Evolutionary conservation across 2,329 filamentous ascomycete species (phyloP), one percentile per base, ranked within the genome.

Genomic region (Cryphonectria nitschkei): DNA sequence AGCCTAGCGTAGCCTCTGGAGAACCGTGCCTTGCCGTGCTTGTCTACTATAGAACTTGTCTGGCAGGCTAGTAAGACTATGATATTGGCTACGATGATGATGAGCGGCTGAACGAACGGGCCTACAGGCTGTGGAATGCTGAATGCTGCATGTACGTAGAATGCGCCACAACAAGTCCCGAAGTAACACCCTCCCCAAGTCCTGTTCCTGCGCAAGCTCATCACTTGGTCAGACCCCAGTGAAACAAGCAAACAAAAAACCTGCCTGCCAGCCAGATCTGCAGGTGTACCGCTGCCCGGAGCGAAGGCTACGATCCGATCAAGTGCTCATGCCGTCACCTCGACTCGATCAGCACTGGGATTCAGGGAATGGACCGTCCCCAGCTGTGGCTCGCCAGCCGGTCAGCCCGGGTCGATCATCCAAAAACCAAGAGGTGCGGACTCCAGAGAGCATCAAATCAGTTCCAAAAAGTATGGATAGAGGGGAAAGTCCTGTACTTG

Each of bases 291-390:
- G 26, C 29, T 26, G 4, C 54, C 54, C 54, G 54, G 54, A 32
- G 54, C 54, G 14, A 58, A 58, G 26, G 54, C 54, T 58, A 32
- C 54, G 54, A 58, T 34, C 54, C 54, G 54, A 58, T 58, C 54
- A 26, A 58, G 26, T 32, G 29, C 54, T 58, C 13, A 58, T 58
- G 54, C 54, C 54, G 54, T 32, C 52, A 29, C 29, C 26, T 32
- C 54, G 54, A 58, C 54, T 32, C 54, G 54, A 58, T 58, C 54
- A 11, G 54, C 54, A 58, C 54, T 58, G 14, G 29, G 29, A 19
- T 58, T 34, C 19, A 3, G 54, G 54, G 29, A 58, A 58, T 32
- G 54, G 54, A 58, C 34, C 54, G 54, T 16, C 54, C 1, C 26
- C 13, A 58, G 54, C 54, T 32, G 13, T 58, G 29, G 54, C 54